A percentile compares a stretch with the other conserved stretches of the same genome.
These are phyloP conservation scores for Osmanthus fragrans DNA, from an alignment of 257 asterid genomes.

Conservation along the genomic window DNA sequence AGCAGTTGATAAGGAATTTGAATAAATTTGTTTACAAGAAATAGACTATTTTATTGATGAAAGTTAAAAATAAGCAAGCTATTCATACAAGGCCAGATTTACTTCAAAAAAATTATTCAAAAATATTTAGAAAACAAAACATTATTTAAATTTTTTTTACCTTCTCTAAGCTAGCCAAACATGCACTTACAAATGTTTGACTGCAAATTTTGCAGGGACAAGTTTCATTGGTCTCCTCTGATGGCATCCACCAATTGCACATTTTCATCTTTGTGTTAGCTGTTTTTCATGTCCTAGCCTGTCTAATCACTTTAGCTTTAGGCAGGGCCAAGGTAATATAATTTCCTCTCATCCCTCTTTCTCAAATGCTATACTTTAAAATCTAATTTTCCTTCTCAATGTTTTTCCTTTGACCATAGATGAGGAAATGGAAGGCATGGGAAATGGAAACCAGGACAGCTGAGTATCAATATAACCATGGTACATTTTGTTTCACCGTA, in stretches of 20 bases:
- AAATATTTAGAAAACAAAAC: neutral
- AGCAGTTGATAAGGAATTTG: neutral
- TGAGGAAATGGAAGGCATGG: constrained; percentile 81
- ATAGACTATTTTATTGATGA: neutral
- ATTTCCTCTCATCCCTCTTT: neutral
- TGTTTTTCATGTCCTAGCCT: constrained; percentile 50
- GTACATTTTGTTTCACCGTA: constrained; percentile 26
- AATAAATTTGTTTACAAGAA: neutral
- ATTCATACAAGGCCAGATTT: neutral
- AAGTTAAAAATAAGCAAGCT: neutral
- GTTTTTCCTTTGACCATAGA: constrained; percentile 30
- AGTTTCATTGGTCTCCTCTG: constrained; percentile 60
- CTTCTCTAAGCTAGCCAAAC: neutral
- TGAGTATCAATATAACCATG: constrained; percentile 60
- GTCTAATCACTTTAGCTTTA: constrained; percentile 55
- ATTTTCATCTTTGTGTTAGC: constrained; percentile 71
- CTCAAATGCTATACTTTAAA: neutral
- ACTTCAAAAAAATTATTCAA: neutral
- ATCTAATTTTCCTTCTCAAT: neutral
- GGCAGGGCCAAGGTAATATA: constrained; percentile 58
- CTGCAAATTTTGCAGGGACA: constrained; percentile 43
- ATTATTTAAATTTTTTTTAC: too few species aligned
- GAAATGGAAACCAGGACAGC: constrained; percentile 70
- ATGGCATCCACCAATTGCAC: constrained; percentile 80
- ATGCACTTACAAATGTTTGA: neutral